phyloP scores from a whole-genome alignment of 345 rosid species.

The Trapa incisa region DNA sequence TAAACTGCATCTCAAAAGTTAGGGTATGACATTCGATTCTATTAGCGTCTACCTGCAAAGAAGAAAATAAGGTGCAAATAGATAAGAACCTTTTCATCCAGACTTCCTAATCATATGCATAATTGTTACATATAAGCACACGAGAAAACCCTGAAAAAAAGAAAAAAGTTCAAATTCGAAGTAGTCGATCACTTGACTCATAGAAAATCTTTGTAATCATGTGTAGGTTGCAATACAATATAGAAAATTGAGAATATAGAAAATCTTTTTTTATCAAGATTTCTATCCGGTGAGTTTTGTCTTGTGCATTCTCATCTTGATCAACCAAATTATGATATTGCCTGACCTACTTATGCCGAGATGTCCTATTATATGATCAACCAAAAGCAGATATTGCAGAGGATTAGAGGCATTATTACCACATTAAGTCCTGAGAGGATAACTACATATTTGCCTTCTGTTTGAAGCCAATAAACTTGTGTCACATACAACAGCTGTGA shows the following conservation, averaged over 20 bases:
- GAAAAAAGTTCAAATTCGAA: background rate
- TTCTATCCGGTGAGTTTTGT: no score
- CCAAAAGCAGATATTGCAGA: conserved; percentile 82
- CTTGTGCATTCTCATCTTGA: no score
- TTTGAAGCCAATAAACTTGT: conserved; percentile 10
- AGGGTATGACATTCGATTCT: conserved; percentile 73
- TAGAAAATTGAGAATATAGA: no score
- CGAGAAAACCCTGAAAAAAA: background rate
- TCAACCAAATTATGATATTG: conserved; percentile 1
- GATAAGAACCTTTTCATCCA: background rate
- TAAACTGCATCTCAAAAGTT: conserved; percentile 44
- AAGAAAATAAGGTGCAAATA: background rate
- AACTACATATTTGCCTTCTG: conserved; percentile 78
- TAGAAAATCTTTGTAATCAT: background rate
- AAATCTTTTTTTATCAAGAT: no score
- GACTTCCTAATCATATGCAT: background rate
- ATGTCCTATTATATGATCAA: conserved; percentile 92
- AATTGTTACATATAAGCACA: background rate
- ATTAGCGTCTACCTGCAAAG: conserved; percentile 58
- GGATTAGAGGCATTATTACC: conserved; percentile 61
- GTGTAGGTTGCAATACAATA: background rate
- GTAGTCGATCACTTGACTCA: background rate
- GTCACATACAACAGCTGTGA: background rate
- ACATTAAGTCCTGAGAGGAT: conserved; percentile 71
- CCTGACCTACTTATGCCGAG: conserved; percentile 68